Evolutionary conservation across 2,329 filamentous ascomycete genomes (phyloP), one percentile per base, ranked within the genome.

Genomic region (Colletotrichum sp.): DNA sequence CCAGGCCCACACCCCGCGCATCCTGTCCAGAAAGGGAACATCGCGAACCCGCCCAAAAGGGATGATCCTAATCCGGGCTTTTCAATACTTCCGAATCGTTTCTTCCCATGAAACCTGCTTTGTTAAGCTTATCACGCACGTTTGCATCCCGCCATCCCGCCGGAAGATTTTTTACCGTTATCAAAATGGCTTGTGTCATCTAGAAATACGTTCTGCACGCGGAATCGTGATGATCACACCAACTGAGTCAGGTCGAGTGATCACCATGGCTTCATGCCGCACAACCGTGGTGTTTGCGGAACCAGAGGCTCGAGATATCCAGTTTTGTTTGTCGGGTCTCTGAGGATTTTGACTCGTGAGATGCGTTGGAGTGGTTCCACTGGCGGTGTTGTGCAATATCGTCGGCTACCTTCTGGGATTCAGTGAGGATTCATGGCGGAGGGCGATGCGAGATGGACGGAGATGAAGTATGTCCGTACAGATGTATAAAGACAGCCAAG

Each of bases 391-490:
- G 24, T 26, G 57, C 24, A 60, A 28, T 16, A 60, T 60, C 8
- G 15, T 32, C 8, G 28, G 28, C 28, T 18, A 60, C 57, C 57
- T 32, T 60, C n/a, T 60, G 57, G 26, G 6, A 6, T 26, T 26
- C 26, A 26, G 26, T 26, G 2, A 26, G 26, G 26, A 26, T 26
- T 26, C 26, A 26, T 4, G 28, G 18, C 57, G 28, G 57, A 60
- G 28, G 28, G 10, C 57, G 16, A n/a, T 32, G 13, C 24, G 15
- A 60, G 16, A 18, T 26, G 57, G 6, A 1, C 26, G 24, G 26
- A 60, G 28, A 4, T 16, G 16, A 13, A 60, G 24, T 0, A 1
- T 30, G 6, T 18, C 6, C 2, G 10, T 3, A 28, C 13, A 1
- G 8, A 10, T 60, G 57, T 60, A 60, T 60, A 60, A 60, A 60